Evolutionary conservation across 192 early-diverging fungal genomes (phyloP).

Genomic region (Chytriomyces confervae): DNA sequence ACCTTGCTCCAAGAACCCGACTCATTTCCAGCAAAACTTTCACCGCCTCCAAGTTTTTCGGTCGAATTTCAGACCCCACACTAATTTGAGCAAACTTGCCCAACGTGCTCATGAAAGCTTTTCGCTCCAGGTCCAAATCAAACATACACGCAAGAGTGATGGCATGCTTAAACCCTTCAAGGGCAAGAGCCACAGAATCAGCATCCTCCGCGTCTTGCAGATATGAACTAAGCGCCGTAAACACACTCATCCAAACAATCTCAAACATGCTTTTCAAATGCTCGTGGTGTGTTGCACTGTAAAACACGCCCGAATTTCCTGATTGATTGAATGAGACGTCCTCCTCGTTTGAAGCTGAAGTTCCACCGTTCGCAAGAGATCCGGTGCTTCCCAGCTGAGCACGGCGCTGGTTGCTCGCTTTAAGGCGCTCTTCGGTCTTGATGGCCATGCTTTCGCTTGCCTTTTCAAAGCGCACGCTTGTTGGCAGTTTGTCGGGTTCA

Average conservation of each 20-base stretch:
- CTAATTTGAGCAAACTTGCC: slow-evolving; percentile 84
- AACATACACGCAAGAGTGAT: slow-evolving; percentile 86
- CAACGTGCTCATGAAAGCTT: slow-evolving; percentile 89
- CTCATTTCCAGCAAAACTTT: slow-evolving; percentile 84
- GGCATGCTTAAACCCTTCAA: slow-evolving; percentile 81
- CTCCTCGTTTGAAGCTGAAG: background rate
- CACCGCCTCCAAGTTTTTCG: slow-evolving; percentile 92
- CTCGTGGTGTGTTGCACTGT: slow-evolving; percentile 72
- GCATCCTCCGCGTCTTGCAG: slow-evolving; percentile 84
- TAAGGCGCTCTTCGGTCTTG: slow-evolving; percentile 56
- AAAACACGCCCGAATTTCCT: slow-evolving; percentile 38
- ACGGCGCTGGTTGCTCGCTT: slow-evolving; percentile 41
- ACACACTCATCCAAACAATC: slow-evolving; percentile 82
- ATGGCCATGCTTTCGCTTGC: slow-evolving; percentile 54
- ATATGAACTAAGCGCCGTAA: slow-evolving; percentile 80
- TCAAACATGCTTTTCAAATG: slow-evolving; percentile 93
- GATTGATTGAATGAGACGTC: slow-evolving; percentile 47
- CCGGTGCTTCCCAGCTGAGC: background rate
- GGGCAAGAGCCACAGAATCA: slow-evolving; percentile 56
- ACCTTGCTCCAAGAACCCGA: slow-evolving; percentile 47
- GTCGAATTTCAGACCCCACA: slow-evolving; percentile 68
- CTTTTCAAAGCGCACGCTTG: slow-evolving; percentile 42
- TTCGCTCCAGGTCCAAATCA: slow-evolving; percentile 86
- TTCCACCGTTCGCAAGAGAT: background rate
- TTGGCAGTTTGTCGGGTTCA: background rate